A percentile compares a stretch with the other conserved stretches of the same genome.
These are phyloP conservation scores for Xylariaceae sp. DNA, from an alignment of 2,329 filamentous ascomycete species.

Conservation along the genomic window DNA sequence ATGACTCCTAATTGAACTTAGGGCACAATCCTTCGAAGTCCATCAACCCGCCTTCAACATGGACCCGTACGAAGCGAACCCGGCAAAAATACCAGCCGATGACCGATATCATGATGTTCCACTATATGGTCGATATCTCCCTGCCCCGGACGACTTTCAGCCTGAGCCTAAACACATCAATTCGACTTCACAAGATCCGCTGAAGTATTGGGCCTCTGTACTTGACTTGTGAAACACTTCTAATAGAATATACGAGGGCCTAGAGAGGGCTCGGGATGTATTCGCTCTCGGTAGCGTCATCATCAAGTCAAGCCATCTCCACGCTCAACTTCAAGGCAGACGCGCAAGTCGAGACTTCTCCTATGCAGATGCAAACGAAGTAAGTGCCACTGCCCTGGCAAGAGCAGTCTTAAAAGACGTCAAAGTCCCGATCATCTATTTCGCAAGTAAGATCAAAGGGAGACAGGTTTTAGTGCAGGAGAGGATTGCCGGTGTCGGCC, in stretches of 20 bases:
- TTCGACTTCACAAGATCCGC: conserved; percentile 2
- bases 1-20: too few relatives aligned
- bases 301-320: conserved; percentile 32
- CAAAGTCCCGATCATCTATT: conserved; percentile 15
- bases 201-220: conserved; percentile 32
- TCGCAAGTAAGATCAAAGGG: conserved; percentile 17
- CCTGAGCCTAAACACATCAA: conserved; percentile 8
- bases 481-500: conserved; percentile 17
- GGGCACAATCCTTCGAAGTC: not conserved
- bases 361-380: conserved; percentile 18
- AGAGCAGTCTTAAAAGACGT: conserved; percentile 7
- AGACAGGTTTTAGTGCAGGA: conserved; percentile 14
- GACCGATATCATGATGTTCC: conserved; percentile 30
- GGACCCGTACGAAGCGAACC: conserved; percentile 27
- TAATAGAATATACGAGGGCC: conserved; percentile 29
- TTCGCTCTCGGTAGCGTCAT: conserved; percentile 39
- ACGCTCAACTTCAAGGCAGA: conserved; percentile 1
- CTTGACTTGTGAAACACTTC: conserved; percentile 29
- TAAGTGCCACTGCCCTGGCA: conserved; percentile 11
- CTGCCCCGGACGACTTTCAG: conserved; percentile 27
- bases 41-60: conserved; percentile 11
- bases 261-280: conserved; percentile 36
- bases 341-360: conserved; percentile 7
- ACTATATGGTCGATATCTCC: conserved; percentile 28
- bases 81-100: conserved; percentile 28